phyloP scores from a whole-genome alignment of 768 basidiomycete species.

The Filobasidium wieringae region DNA sequence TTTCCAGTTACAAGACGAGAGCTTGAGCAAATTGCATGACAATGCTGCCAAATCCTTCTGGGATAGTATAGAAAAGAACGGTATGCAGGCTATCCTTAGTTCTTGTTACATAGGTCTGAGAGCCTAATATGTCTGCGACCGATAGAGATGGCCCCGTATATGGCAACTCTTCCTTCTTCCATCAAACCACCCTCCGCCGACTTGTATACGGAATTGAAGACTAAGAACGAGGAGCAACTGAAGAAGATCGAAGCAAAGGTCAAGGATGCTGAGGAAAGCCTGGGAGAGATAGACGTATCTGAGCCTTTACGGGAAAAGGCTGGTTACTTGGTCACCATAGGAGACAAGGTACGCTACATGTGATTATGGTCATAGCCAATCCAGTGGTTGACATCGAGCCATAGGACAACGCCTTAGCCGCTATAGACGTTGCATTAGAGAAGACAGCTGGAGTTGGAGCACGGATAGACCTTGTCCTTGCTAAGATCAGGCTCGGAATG shows the following conservation, averaged over 20 bases:
- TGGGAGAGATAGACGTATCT: constrained; percentile 86
- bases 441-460: constrained; percentile 89
- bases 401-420: constrained; percentile 68
- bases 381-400: no score
- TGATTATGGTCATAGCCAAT: neutral
- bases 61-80: constrained; percentile 65
- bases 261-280: constrained; percentile 73
- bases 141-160: constrained; percentile 78
- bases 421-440: constrained; percentile 70
- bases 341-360: constrained; percentile 52
- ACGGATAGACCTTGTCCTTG: constrained; percentile 81
- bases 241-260: constrained; percentile 63
- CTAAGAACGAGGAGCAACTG: constrained; percentile 60
- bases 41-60: constrained; percentile 55
- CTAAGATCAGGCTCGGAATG: constrained; percentile 75
- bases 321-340: constrained; percentile 74
- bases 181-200: constrained; percentile 43
- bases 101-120: neutral
- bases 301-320: constrained; percentile 76
- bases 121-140: neutral
- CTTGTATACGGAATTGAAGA: constrained; percentile 52
- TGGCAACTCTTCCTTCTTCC: constrained; percentile 20
- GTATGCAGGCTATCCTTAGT: constrained; percentile 43
- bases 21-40: constrained; percentile 54
- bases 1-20: constrained; percentile 57